Evolutionary conservation across 768 basidiomycete species (phyloP).

Genomic region (Neoboletus brunneissimus): DNA sequence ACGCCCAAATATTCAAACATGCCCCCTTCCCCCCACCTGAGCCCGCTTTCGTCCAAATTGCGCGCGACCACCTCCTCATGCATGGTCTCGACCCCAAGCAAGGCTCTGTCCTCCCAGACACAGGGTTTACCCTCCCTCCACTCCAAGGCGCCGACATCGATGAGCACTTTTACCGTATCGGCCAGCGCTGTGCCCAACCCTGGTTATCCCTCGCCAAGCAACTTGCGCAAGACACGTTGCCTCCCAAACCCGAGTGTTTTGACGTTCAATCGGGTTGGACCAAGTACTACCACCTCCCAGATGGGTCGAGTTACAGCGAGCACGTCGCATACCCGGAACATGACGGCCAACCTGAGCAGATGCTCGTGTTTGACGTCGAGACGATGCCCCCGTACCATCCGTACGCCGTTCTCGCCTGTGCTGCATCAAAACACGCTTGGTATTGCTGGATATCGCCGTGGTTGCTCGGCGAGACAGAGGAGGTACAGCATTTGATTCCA

Average conservation of each 20-base stretch:
- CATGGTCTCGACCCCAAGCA: conserved; percentile 80
- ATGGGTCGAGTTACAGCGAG: conserved; percentile 77
- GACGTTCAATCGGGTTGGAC: conserved; percentile 80
- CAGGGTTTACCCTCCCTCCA: conserved; percentile 75
- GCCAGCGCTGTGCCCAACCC: conserved; percentile 64
- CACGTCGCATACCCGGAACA: conserved; percentile 66
- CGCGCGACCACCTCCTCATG: conserved; percentile 73
- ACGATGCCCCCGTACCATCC: conserved; percentile 81
- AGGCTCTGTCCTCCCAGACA: conserved; percentile 78
- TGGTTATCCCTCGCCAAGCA: conserved; percentile 68
- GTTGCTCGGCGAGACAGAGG: conserved; percentile 65
- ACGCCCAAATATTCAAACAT: conserved; percentile 78
- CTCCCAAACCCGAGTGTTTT: conserved; percentile 58
- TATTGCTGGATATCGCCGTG: conserved; percentile 97
- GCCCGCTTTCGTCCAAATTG: conserved; percentile 63
- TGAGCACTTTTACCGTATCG: conserved; percentile 87
- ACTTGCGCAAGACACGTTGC: conserved; percentile 52
- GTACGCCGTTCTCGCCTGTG: conserved; percentile 86
- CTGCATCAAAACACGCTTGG: conserved; percentile 81
- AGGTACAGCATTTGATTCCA: conserved; percentile 67
- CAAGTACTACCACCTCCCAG: conserved; percentile 65
- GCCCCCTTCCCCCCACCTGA: conserved; percentile 62
- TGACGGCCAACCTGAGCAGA: conserved; percentile 59
- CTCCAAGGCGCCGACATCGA: conserved; percentile 79
- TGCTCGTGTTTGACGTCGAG: conserved; percentile 93